Evolutionary conservation across 2,329 filamentous ascomycete species (phyloP), one percentile per base, ranked within the genome.

Genomic region (Zalaria obscura): DNA sequence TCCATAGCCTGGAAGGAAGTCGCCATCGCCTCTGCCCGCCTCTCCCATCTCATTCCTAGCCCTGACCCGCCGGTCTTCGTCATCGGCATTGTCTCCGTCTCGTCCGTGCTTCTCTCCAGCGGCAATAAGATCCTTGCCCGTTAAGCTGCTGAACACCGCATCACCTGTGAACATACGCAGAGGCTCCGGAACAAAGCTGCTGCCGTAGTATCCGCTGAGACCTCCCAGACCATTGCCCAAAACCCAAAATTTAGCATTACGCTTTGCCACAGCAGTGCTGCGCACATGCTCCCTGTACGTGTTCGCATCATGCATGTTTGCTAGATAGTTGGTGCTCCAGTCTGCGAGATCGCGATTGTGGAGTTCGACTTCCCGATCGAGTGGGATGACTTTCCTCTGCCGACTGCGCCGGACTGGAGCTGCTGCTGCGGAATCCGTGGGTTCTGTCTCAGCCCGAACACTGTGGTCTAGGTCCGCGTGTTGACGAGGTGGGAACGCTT

Each of bases 221-320:
- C 65, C 65, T 35, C 70, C 73, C 36, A 80, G 62, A 5, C 76
- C 76, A 26, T 40, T 41, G 4, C 72, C 73, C 45, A 73, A 67
- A 3, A 82, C 67, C 65, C 73, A 81, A 50, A 70, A 67, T 7
- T 68, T 67, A 0, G 78, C 79, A 44, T 80, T 80, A 52, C 71
- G 75, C 58, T 74, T 81, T 2, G 76, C 74, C 35, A 70, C 61
- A 0, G 58, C 55, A 8, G 57, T 48, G 9, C 61, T 51, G 38
- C 61, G 66, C 4, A 59, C 48, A 48, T 73, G 78, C 18, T 62
- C 52, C 27, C 58, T 62, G 5, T 52, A 51, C 7, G 7, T 7
- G 7, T n/a, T 32, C 5, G 65, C 67, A 8, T 60, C 57, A 1
- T 57, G 62, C 74, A 84, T 87, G 48, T 78, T 80, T 7, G 62